These are phyloP conservation scores for Leccinum pellstonianum DNA, from an alignment of 768 basidiomycete genomes.

Conservation along the genomic window DNA sequence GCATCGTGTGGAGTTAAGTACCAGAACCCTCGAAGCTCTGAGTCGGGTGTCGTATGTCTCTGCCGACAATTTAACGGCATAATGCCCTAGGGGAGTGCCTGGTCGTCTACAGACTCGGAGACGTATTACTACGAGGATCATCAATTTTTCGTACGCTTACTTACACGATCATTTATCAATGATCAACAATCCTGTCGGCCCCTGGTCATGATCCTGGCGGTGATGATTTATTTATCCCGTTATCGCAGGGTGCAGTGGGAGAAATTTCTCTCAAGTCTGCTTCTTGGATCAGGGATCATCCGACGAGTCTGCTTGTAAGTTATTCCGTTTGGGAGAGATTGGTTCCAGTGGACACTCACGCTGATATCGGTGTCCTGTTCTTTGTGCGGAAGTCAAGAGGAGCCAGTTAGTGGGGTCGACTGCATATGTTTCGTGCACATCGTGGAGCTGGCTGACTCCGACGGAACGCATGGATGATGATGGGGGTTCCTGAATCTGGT, in stretches of 20 bases:
- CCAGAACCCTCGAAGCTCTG: background rate
- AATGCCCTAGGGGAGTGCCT: background rate
- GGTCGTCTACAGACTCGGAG: background rate
- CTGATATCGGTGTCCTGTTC: background rate
- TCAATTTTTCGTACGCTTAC: background rate
- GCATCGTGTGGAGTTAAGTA: background rate
- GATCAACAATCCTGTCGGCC: background rate
- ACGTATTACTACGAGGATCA: background rate
- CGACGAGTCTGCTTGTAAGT: background rate
- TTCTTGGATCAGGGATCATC: background rate
- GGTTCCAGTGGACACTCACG: background rate
- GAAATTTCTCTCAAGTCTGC: background rate
- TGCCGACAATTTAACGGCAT: background rate
- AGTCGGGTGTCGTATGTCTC: background rate
- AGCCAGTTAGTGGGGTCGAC: background rate
- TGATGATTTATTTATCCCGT: background rate
- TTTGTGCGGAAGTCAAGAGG: background rate
- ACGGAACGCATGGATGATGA: background rate
- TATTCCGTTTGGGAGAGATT: background rate
- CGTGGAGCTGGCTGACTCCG: background rate
- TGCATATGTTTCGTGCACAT: background rate
- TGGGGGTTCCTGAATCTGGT: background rate
- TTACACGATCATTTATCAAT: background rate
- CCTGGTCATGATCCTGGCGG: background rate
- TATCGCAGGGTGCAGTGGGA: background rate